These are phyloP conservation scores for Colletotrichum sp. DNA, from an alignment of 2,329 filamentous ascomycete species.

Conservation along the genomic window DNA sequence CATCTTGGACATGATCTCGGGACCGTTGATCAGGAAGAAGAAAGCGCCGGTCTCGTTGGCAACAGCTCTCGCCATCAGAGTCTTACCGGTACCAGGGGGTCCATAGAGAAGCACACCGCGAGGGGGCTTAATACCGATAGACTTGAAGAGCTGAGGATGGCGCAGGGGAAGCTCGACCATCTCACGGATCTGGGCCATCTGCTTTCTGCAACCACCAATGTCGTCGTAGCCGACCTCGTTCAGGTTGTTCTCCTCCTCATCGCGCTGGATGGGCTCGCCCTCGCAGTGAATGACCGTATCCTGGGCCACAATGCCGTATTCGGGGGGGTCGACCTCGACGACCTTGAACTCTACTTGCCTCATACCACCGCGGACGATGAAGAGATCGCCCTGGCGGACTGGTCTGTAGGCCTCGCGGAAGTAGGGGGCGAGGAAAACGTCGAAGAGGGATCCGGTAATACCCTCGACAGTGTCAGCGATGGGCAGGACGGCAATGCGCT, in stretches of 20 bases:
- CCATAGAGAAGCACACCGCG: slow-evolving; percentile 97
- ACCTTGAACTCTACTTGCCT: slow-evolving; percentile 99
- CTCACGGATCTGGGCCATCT: slow-evolving; percentile 99
- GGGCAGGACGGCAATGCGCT: slow-evolving; percentile 96
- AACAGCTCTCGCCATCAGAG: slow-evolving; percentile 96
- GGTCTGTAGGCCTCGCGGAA: slow-evolving; percentile 99
- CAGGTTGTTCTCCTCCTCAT: slow-evolving; percentile 98
- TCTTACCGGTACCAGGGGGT: slow-evolving; percentile 99
- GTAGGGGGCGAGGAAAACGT: slow-evolving; percentile 98
- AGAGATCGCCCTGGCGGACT: slow-evolving; percentile 95
- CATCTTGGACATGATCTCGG: slow-evolving; percentile 99
- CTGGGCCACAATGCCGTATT: slow-evolving; percentile 98
- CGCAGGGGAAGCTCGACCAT: slow-evolving; percentile 96
- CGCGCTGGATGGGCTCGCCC: slow-evolving; percentile 93
- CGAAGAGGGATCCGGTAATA: slow-evolving; percentile 95
- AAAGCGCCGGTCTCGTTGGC: slow-evolving; percentile 99
- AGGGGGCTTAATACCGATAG: slow-evolving; percentile 99
- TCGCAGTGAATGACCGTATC: slow-evolving; percentile 99
- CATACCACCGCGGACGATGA: slow-evolving; percentile 98
- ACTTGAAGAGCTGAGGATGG: slow-evolving; percentile 99
- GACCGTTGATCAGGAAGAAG: slow-evolving; percentile 99
- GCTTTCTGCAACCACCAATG: slow-evolving; percentile 98
- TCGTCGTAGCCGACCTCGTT: slow-evolving; percentile 99
- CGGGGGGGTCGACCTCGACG: slow-evolving; percentile 96
- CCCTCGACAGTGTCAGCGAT: slow-evolving; percentile 99